phyloP scores from a whole-genome alignment of 2,329 filamentous ascomycete species.

The Xylaria sp. region DNA sequence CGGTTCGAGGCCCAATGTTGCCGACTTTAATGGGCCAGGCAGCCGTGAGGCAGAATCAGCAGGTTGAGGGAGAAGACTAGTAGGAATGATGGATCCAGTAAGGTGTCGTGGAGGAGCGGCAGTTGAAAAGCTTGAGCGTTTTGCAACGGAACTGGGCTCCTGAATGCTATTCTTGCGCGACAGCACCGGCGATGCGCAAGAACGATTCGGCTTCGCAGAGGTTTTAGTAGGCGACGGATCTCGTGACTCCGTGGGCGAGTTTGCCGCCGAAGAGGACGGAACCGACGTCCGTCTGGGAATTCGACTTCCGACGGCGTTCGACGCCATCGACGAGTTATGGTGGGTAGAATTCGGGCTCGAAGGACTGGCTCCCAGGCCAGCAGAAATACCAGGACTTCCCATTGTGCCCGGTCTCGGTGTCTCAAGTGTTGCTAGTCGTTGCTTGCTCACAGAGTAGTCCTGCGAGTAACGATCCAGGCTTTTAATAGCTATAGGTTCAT shows the following conservation, averaged over 20 bases:
- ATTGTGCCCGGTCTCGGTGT: conserved; percentile 22
- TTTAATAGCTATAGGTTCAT: conserved; percentile 19
- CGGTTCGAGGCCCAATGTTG: conserved; percentile 42
- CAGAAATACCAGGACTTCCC: conserved; percentile 23
- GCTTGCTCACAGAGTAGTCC: conserved; percentile 16
- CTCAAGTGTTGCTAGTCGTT: conserved; percentile 16
- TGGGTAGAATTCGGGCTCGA: conserved; percentile 32
- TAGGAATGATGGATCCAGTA: conserved; percentile 61
- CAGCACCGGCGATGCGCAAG: conserved; percentile 37
- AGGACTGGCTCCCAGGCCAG: conserved; percentile 31
- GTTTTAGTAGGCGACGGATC: conserved; percentile 28
- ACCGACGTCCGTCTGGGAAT: conserved; percentile 32
- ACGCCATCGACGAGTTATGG: conserved; percentile 31
- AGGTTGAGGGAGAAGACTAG: conserved; percentile 52
- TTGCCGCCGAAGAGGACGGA: conserved; percentile 31
- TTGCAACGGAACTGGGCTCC: conserved; percentile 58
- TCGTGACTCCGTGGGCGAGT: conserved; percentile 30
- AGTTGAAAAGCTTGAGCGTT: conserved; percentile 49
- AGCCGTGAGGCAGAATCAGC: conserved; percentile 59
- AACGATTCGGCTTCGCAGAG: conserved; percentile 24
- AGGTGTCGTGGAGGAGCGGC: conserved; percentile 57
- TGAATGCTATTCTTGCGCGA: conserved; percentile 62
- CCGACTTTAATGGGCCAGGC: conserved; percentile 59
- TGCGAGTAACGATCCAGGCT: conserved; percentile 29
- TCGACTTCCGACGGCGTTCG: conserved; percentile 31